Base-by-base conservation (phyloP, 1,139 yeast species). In the Pneumocystis canis region DNA sequence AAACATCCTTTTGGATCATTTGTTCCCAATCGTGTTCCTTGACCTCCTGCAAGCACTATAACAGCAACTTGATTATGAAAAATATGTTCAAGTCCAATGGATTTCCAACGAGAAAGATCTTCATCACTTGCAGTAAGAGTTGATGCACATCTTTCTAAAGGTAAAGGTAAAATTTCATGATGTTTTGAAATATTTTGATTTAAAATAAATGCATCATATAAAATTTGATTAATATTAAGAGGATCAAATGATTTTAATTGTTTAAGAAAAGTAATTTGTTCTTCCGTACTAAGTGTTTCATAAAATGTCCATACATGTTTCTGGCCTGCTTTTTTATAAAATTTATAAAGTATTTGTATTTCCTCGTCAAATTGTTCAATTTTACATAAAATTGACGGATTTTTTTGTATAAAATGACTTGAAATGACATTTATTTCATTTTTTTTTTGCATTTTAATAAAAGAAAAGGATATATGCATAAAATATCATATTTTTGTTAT, bases 31-130 rank as follows among this genome's bases (percentile, higher is more conserved):
- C 99, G 80, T 3, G 97, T 86, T 37, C 98, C 99, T 74, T 92
- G 98, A 63, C 99, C 99, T 64, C 98, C 99, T 11, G 98, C 97
- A 86, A 92, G 84, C 64, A 92, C 79, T 59, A 92, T 79, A 7
- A 92, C 92, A 32, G 89, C 98, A 28, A 90, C 97, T 70, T 86
- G 82, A 68, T 85, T 85, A 33, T 77, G 72, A 37, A 82, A 75
- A 66, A 92, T 85, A 54, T 94, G 86, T 47, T 82, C 76, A 58
- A 85, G 74, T 16, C 99, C 99, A 9, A 47, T 18, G 5, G 54
- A 25, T 25, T 2, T 47, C 54, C 54, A 47, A 4, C 54, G 28
- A 5, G n/a, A 11, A 18, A 47, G 14, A 3, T 47, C 31, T 2
- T 47, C 54, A 2, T 20, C n/a, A 5, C 16, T 20, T 7, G 30